Conservation (phyloP, 1,284 basidiomycete genomes). For the Leccinum subspadiceum region DNA sequence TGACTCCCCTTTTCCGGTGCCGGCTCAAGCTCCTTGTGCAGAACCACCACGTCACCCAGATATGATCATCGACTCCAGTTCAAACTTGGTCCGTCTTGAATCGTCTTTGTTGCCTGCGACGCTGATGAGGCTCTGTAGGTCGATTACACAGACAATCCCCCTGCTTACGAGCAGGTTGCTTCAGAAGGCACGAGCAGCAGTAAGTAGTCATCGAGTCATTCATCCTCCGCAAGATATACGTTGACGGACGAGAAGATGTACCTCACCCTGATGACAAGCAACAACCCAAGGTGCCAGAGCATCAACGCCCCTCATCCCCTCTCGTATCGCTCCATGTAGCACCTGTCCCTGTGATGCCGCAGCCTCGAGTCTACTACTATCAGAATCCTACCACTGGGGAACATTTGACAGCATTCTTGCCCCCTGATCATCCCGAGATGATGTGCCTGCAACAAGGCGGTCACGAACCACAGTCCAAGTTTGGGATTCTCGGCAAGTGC, state of each 20-base stretch:
- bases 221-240: background rate
- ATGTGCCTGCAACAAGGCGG: conserved; percentile 70
- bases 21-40: conserved; percentile 3
- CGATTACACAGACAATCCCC: conserved; percentile 26
- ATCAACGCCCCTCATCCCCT: conserved; percentile 9
- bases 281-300: conserved; percentile 10
- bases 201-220: conserved; percentile 9
- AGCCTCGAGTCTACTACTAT: conserved; percentile 37
- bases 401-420: conserved; percentile 50
- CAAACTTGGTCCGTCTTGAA: conserved; percentile 26
- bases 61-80: conserved; percentile 27
- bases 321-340: conserved; percentile 23
- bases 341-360: conserved; percentile 29
- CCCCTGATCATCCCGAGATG: conserved; percentile 79
- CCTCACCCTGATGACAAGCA: conserved; percentile 10
- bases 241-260: conserved; percentile 15
- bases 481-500: conserved; percentile 64
- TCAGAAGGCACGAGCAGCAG: conserved; percentile 15
- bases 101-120: background rate
- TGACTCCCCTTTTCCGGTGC: conserved; percentile 12
- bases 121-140: conserved; percentile 16
- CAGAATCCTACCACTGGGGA: conserved; percentile 48
- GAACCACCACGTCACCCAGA: background rate
- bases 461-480: conserved; percentile 61
- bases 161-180: conserved; percentile 26